These are phyloP conservation scores for Backusella westeae DNA, from an alignment of 192 early-diverging fungal genomes.

Conservation along the genomic window DNA sequence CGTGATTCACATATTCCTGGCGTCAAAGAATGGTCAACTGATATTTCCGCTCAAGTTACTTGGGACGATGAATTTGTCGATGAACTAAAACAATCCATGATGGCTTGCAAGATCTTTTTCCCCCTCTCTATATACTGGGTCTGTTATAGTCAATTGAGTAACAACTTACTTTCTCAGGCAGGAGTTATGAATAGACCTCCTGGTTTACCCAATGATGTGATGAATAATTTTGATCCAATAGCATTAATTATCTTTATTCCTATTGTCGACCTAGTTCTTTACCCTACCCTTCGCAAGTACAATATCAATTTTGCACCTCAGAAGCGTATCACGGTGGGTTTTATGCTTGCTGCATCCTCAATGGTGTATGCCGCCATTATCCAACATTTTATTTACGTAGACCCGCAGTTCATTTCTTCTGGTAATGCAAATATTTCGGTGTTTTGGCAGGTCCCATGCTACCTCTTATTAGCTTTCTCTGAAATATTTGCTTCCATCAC, in stretches of 20 bases:
- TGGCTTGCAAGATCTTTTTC: constrained; percentile 61
- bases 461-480: constrained; percentile 53
- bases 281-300: constrained; percentile 52
- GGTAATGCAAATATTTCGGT: constrained; percentile 42
- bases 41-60: not conserved
- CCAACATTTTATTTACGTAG: constrained; percentile 57
- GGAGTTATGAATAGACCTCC: constrained; percentile 48
- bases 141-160: constrained; percentile 60
- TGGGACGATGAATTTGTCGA: constrained; percentile 62
- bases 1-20: constrained; percentile 28
- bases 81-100: constrained; percentile 51
- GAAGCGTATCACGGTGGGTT: constrained; percentile 58
- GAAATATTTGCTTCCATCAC: constrained; percentile 66
- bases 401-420: constrained; percentile 43
- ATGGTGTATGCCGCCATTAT: constrained; percentile 62
- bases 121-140: constrained; percentile 63
- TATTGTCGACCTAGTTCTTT: constrained; percentile 50
- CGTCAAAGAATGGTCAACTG: constrained; percentile 1
- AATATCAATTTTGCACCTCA: constrained; percentile 52
- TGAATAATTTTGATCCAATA: constrained; percentile 60
- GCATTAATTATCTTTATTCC: constrained; percentile 56
- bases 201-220: constrained; percentile 58
- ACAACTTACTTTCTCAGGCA: constrained; percentile 62
- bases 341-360: constrained; percentile 49
- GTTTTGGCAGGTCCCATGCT: constrained; percentile 54